Evolutionary conservation across 192 early-diverging fungal species (phyloP).

Genomic region (Funneliformis geosporum): DNA sequence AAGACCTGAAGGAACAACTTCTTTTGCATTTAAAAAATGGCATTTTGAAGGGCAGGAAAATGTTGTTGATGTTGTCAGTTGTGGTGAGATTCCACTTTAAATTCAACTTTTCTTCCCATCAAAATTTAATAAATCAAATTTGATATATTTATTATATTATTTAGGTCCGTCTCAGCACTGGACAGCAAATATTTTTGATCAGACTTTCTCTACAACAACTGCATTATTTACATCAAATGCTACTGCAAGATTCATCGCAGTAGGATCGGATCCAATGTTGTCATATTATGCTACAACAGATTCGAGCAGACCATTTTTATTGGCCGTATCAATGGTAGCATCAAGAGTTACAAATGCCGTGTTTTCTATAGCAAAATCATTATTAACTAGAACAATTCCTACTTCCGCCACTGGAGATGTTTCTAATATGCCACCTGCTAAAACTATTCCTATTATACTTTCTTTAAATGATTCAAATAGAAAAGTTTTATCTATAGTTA

Average conservation of each 20-base stretch:
- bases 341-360: conserved; percentile 58
- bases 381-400: conserved; percentile 48
- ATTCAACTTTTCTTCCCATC: neutral
- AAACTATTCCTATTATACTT: conserved; percentile 52
- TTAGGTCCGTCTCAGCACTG: conserved; percentile 38
- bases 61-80: conserved; percentile 48
- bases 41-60: conserved; percentile 47
- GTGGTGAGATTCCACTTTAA: conserved; percentile 34
- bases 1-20: conserved; percentile 33
- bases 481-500: conserved; percentile 51
- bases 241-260: conserved; percentile 56
- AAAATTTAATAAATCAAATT: neutral
- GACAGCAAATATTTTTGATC: conserved; percentile 38
- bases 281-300: conserved; percentile 55
- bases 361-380: conserved; percentile 70
- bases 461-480: conserved; percentile 55
- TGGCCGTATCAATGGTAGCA: conserved; percentile 53
- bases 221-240: conserved; percentile 44
- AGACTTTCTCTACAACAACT: conserved; percentile 40
- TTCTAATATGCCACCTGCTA: conserved; percentile 54
- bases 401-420: neutral
- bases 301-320: conserved; percentile 50
- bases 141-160: neutral
- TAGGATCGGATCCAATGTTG: conserved; percentile 61
- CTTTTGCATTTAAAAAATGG: conserved; percentile 60